Conservation (phyloP, 768 basidiomycete genomes). For the Tulasnella sp. region DNA sequence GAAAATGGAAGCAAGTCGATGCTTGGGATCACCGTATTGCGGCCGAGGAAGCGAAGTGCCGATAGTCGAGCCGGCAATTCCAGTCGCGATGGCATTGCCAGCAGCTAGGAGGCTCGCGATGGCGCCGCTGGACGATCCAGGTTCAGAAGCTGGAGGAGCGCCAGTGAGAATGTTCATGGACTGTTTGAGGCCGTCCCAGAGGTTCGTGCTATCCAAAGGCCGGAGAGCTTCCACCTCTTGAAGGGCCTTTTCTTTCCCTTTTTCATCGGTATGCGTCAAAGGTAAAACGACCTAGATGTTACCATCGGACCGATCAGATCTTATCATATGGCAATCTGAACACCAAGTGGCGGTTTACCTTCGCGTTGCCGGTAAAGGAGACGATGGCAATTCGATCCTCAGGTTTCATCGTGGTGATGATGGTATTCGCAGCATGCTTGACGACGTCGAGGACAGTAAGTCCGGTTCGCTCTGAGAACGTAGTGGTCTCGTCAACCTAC, state of each 20-base stretch:
- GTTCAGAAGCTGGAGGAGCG: neutral
- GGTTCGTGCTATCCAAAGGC: constrained; percentile 11
- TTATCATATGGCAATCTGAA: neutral
- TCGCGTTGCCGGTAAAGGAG: constrained; percentile 10
- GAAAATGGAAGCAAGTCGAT: constrained; percentile 15
- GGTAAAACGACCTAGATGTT: constrained; percentile 1
- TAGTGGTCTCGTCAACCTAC: neutral
- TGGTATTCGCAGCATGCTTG: constrained; percentile 15
- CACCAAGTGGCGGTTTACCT: neutral
- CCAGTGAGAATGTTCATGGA: constrained; percentile 16
- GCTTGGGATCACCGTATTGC: neutral
- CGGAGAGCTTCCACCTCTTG: constrained; percentile 6
- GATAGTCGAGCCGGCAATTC: neutral
- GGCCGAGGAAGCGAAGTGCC: neutral
- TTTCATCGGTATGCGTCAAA: constrained; percentile 12
- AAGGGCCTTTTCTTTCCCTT: constrained; percentile 8
- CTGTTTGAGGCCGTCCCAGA: constrained; percentile 17
- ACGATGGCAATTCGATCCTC: constrained; percentile 16
- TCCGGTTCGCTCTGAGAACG: constrained; percentile 1
- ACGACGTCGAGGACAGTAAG: constrained; percentile 14
- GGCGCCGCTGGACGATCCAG: neutral
- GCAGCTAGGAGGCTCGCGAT: neutral
- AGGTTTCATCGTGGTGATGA: constrained; percentile 9
- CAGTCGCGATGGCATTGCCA: neutral
- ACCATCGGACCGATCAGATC: neutral